These are phyloP conservation scores for Flaveria sonorensis DNA, from an alignment of 129 eudicot genomes.

Conservation along the genomic window DNA sequence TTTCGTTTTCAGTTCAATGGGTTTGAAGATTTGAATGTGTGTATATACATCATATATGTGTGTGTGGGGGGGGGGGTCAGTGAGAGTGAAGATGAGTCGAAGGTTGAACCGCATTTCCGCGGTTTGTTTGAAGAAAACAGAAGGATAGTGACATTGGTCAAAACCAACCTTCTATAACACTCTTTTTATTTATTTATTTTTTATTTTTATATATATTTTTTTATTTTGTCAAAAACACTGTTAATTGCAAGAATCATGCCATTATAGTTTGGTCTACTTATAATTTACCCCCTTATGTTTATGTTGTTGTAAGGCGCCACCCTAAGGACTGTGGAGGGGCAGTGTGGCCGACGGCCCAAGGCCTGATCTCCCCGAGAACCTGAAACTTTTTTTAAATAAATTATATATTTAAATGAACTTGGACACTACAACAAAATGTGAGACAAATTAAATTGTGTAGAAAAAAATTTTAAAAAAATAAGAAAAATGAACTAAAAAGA, in stretches of 20 bases:
- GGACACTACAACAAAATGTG: no score
- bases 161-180: neutral
- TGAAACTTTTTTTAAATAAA: no score
- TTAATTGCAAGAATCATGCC: neutral
- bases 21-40: neutral
- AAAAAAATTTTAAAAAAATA: no score
- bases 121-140: neutral
- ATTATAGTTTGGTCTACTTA: neutral
- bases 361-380: no score
- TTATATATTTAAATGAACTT: no score
- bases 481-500: no score
- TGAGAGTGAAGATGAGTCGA: neutral
- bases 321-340: no score
- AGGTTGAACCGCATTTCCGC: slow-evolving; percentile 11
- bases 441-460: no score
- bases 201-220: no score
- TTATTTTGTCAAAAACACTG: neutral
- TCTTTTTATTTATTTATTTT: no score
- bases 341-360: no score
- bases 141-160: neutral
- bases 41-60: neutral
- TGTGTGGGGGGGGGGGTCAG: neutral
- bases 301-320: neutral
- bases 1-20: neutral
- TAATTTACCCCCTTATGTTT: neutral